These are phyloP conservation scores for Fomitopsis palustris DNA, from an alignment of 1,284 basidiomycete genomes.

Conservation along the genomic window DNA sequence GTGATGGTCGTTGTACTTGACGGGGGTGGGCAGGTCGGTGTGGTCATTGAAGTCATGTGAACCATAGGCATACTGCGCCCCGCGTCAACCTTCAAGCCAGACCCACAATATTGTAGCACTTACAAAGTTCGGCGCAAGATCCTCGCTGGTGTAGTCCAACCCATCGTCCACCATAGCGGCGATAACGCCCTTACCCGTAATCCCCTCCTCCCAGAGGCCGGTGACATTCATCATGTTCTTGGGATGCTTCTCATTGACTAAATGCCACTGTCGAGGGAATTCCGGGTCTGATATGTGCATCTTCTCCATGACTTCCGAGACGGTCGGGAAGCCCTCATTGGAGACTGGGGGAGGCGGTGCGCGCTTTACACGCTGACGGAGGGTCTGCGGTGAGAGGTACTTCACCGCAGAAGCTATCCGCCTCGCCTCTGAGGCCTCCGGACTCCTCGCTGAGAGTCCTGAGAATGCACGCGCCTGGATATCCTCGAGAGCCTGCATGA, in stretches of 20 bases:
- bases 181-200: conserved; percentile 85
- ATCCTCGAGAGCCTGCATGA: conserved; percentile 48
- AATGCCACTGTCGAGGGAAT: conserved; percentile 91
- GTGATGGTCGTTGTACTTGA: conserved; percentile 91
- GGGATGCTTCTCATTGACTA: conserved; percentile 73
- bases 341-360: conserved; percentile 59
- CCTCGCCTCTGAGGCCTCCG: conserved; percentile 35
- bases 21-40: conserved; percentile 81
- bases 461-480: conserved; percentile 38
- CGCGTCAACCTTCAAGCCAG: conserved; percentile 1
- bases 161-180: conserved; percentile 96
- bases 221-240: conserved; percentile 85
- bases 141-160: conserved; percentile 85
- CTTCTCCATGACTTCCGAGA: conserved; percentile 52
- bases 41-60: conserved; percentile 99
- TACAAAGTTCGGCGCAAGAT: conserved; percentile 91
- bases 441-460: conserved; percentile 34
- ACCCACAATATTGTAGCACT: conserved; percentile 30
- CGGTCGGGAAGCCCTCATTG: conserved; percentile 28
- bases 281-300: conserved; percentile 85
- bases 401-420: conserved; percentile 51
- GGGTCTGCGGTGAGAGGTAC: conserved; percentile 54
- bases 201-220: conserved; percentile 81
- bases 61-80: conserved; percentile 73
- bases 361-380: conserved; percentile 64